Conservation (phyloP, 2,329 filamentous ascomycete species). For the Trichophyton mentagrophytes region DNA sequence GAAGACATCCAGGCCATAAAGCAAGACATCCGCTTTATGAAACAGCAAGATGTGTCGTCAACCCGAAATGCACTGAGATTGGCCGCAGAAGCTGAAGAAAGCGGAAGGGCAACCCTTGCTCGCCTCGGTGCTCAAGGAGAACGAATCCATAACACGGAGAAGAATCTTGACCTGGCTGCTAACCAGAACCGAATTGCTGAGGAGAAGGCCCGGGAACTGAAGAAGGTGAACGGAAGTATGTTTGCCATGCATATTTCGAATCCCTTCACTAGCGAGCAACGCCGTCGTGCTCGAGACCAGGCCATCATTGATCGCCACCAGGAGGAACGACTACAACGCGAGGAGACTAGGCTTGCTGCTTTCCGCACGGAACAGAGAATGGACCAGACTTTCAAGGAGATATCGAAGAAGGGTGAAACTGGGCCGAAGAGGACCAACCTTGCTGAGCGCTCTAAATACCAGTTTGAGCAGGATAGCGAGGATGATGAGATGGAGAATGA, state of each 20-base stretch:
- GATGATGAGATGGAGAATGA: constrained; percentile 59
- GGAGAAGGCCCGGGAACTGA: constrained; percentile 69
- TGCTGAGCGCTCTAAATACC: constrained; percentile 57
- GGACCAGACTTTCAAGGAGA: constrained; percentile 53
- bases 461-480: constrained; percentile 63
- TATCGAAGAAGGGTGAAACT: constrained; percentile 42
- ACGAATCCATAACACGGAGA: constrained; percentile 67
- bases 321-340: constrained; percentile 43
- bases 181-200: constrained; percentile 64
- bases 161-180: constrained; percentile 66
- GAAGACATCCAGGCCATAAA: constrained; percentile 60
- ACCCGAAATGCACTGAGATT: constrained; percentile 57
- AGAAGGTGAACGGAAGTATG: constrained; percentile 79
- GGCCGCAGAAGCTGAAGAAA: constrained; percentile 57
- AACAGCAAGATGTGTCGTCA: constrained; percentile 62
- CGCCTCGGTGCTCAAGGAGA: constrained; percentile 68
- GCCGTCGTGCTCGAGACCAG: constrained; percentile 52
- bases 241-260: constrained; percentile 71
- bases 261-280: constrained; percentile 59
- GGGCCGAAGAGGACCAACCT: constrained; percentile 40
- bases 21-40: constrained; percentile 60
- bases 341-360: constrained; percentile 44
- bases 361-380: constrained; percentile 43
- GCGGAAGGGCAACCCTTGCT: constrained; percentile 57
- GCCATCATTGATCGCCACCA: constrained; percentile 54